Conservation (phyloP, 441 rosid genomes). For the Metrosideros polymorpha region DNA sequence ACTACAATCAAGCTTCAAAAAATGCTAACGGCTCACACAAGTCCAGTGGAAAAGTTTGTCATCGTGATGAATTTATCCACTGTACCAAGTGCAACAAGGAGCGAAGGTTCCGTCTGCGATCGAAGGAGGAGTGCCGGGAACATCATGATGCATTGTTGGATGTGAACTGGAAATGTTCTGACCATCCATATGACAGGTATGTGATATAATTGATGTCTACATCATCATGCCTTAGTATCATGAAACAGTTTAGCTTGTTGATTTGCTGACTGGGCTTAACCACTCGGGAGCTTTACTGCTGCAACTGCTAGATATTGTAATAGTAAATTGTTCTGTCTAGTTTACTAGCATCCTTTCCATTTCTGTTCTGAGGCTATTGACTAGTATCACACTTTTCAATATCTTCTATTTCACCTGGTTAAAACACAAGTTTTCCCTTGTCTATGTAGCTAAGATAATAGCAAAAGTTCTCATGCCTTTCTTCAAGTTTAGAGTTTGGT, state of each 20-base stretch:
- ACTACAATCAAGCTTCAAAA: constrained; percentile 73
- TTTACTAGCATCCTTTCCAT: not conserved
- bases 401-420: not conserved
- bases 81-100: constrained; percentile 79
- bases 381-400: not conserved
- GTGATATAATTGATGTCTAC: not conserved
- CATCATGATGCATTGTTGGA: constrained; percentile 92
- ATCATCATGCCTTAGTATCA: not conserved
- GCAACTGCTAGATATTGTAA: not conserved
- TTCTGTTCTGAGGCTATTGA: not conserved
- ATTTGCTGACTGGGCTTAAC: not conserved
- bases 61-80: constrained; percentile 89
- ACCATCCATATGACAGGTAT: constrained; percentile 84
- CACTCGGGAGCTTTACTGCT: not conserved
- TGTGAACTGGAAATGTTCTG: constrained; percentile 90
- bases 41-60: constrained; percentile 56
- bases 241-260: not conserved
- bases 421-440: not conserved
- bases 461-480: not conserved
- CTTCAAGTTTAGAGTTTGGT: not conserved
- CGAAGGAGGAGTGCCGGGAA: constrained; percentile 90
- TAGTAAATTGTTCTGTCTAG: not conserved
- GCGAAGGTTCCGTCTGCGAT: constrained; percentile 80
- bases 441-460: not conserved
- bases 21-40: constrained; percentile 55